Percentiles rank a stretch among this genome's conserved stretches.
Conservation (phyloP, 2,329 filamentous ascomycete genomes). For the Pestalotiopsis sp. region DNA sequence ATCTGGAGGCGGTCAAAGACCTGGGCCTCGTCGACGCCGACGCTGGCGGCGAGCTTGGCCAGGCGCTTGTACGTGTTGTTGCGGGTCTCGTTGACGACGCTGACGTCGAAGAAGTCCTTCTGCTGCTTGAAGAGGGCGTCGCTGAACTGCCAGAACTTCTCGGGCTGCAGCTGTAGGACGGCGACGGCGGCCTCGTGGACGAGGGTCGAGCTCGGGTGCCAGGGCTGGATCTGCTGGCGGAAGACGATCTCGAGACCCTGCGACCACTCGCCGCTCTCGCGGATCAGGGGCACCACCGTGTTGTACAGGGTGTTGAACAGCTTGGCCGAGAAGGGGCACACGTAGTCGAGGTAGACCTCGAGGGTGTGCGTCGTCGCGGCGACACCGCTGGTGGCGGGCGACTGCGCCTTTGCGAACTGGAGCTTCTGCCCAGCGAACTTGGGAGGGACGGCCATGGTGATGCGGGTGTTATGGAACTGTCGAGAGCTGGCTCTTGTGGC, state of each 20-base stretch:
- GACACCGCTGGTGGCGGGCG: constrained; percentile 36
- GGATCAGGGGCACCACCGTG: constrained; percentile 66
- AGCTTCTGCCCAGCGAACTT: constrained; percentile 77
- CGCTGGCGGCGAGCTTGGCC: constrained; percentile 70
- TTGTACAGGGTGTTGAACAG: constrained; percentile 78
- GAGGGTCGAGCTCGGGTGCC: constrained; percentile 83
- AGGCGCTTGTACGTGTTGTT: constrained; percentile 84
- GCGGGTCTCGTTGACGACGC: constrained; percentile 79
- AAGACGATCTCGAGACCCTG: constrained; percentile 74
- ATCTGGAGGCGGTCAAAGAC: constrained; percentile 73
- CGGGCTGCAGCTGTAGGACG: constrained; percentile 70
- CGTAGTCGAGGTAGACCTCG: constrained; percentile 82
- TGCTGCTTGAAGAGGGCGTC: constrained; percentile 68
- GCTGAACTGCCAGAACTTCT: constrained; percentile 81
- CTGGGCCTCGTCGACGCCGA: constrained; percentile 71
- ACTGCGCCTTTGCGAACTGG: constrained; percentile 42
- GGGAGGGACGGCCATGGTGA: constrained; percentile 73
- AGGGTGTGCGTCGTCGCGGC: constrained; percentile 58
- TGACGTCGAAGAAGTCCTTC: constrained; percentile 80
- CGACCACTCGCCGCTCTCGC: constrained; percentile 57
- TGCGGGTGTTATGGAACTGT: background rate
- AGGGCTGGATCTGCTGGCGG: constrained; percentile 90
- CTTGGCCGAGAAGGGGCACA: constrained; percentile 73
- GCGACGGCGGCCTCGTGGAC: constrained; percentile 84
- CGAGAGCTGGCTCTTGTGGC: background rate